A percentile compares a stretch with the other conserved stretches of the same genome.
phyloP scores from a whole-genome alignment of 345 rosid species.

The Camelina laxa region DNA sequence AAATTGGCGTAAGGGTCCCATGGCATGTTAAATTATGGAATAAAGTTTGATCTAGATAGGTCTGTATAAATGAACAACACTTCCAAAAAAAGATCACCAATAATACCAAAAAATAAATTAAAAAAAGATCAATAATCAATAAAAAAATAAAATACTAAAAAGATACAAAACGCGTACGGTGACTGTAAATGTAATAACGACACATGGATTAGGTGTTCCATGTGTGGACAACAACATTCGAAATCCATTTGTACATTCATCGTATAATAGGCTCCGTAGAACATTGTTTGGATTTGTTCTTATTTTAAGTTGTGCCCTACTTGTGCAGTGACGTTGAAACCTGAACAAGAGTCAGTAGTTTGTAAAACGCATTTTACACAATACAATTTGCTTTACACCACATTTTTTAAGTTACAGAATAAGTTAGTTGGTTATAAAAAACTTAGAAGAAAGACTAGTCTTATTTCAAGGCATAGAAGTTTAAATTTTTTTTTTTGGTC shows the following conservation, averaged over 20 bases:
- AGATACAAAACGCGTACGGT: conserved; percentile 34
- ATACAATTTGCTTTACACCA: neutral
- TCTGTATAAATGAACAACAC: conserved; percentile 27
- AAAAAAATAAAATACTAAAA: neutral
- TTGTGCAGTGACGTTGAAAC: neutral
- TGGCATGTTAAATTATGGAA: conserved; percentile 17
- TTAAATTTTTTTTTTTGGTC: no score
- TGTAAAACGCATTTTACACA: neutral
- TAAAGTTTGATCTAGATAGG: conserved; percentile 37
- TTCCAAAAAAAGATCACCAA: conserved; percentile 12
- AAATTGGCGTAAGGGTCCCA: conserved; percentile 20
- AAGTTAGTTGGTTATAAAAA: neutral
- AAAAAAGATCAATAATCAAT: neutral
- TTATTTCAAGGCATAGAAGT: neutral
- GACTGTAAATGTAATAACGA: conserved; percentile 24
- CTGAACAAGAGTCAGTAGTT: neutral
- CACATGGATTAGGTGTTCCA: conserved; percentile 34
- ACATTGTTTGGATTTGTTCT: neutral
- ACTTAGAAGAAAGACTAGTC: neutral
- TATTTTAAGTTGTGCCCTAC: neutral
- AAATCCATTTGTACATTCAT: neutral
- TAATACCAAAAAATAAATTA: neutral
- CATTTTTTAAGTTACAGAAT: neutral
- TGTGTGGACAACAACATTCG: conserved; percentile 33
- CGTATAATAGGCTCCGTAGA: neutral